Base-by-base conservation (phyloP, 2,329 filamentous ascomycete species). In the Ophiosphaerella herpotricha region DNA sequence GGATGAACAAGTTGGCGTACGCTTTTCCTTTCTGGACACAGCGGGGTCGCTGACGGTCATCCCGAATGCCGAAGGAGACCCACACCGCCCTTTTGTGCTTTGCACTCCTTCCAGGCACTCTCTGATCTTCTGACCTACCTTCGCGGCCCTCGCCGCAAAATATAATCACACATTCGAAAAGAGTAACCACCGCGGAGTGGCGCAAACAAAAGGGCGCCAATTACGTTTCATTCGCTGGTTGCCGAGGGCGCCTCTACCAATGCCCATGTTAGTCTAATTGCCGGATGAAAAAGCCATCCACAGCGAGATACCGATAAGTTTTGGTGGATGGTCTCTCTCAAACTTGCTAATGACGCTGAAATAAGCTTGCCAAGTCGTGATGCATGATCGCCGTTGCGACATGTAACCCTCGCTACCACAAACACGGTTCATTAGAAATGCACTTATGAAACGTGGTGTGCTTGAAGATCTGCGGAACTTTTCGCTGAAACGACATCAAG, bases 291-390 rank as follows among this genome's bases (percentile, higher is more conserved):
- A 29, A 29, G 26, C 7, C 11, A 11, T 29, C 11, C 26, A 11
- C 26, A 3, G 6, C 7, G 9, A 8, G 7, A 2, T 3, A 29
- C 11, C 26, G 26, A 11, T 2, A 29, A 11, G 26, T 29, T 29
- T 29, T 29, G 26, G 11, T 29, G 26, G 11, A 29, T 2, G 7
- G 4, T 29, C 6, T 2, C 11, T 29, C 7, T 11, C 7, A 11
- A 29, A 7, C 4, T 29, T 11, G 6, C 11, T 7, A 29, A 11
- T 29, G 6, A 11, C 37, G 34, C 41, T 39, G 47, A 38, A 29
- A 54, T 21, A 57, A 61, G 52, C 52, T 48, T 47, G 54, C 44
- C 48, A 54, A 57, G 48, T 43, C 39, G 46, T 38, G 39, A 46
- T 24, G 46, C 55, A 50, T 45, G 38, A 43, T 36, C 39, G 35